Conservation (phyloP, 106 monocot genomes). For the Triglochin maritima region DNA sequence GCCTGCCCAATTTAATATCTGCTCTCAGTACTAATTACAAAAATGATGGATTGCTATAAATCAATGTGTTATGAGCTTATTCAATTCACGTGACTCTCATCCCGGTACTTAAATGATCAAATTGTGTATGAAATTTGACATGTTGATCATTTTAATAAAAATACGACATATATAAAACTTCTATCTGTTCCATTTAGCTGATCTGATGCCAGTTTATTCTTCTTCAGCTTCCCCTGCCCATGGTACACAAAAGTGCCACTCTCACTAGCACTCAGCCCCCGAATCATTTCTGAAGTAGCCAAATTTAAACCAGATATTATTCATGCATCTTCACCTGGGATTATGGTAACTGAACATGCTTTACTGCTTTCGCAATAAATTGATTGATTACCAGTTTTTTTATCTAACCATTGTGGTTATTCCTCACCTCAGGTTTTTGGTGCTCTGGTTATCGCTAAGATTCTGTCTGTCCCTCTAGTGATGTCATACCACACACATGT, state of each 20-base stretch:
- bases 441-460: constrained; percentile 79
- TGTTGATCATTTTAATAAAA: no score
- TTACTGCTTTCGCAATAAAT: neutral
- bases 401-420: neutral
- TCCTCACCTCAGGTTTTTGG: constrained; percentile 70
- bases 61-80: neutral
- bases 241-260: constrained; percentile 89
- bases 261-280: constrained; percentile 83
- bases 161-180: no score
- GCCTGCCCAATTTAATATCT: no score
- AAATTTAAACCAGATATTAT: constrained; percentile 92
- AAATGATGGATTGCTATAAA: neutral
- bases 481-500: constrained; percentile 99
- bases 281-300: constrained; percentile 87
- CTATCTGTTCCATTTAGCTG: neutral
- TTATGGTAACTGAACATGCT: constrained; percentile 47
- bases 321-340: constrained; percentile 89
- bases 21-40: neutral
- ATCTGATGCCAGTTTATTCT: neutral
- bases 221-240: constrained; percentile 82
- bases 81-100: no score
- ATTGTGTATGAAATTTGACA: no score
- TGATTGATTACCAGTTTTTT: neutral
- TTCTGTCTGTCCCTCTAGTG: constrained; percentile 73
- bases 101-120: no score